These are phyloP conservation scores for Debaryomyces fabryi DNA, from an alignment of 1,139 yeast genomes.

Conservation along the genomic window DNA sequence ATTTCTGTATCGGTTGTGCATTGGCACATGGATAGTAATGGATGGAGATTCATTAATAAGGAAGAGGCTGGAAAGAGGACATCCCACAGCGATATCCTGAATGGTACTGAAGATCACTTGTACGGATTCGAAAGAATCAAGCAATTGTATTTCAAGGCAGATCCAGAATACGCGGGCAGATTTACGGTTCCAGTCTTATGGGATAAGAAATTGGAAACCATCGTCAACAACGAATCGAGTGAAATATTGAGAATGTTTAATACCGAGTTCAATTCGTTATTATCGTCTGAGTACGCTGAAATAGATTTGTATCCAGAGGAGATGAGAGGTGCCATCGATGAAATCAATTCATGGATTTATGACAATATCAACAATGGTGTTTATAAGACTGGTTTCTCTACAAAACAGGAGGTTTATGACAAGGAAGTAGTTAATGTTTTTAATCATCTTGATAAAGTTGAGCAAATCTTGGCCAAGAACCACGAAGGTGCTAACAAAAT, in stretches of 20 bases:
- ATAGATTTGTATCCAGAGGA: conserved; percentile 67
- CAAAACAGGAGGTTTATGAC: conserved; percentile 81
- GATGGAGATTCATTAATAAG: conserved; percentile 73
- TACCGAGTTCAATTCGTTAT: conserved; percentile 61
- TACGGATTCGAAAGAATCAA: conserved; percentile 62
- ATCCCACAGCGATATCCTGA: conserved; percentile 41
- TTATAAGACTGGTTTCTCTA: conserved; percentile 90
- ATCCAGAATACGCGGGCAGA: conserved; percentile 76
- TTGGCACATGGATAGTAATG: conserved; percentile 82
- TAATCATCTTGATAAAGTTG: conserved; percentile 73
- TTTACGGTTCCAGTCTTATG: conserved; percentile 92
- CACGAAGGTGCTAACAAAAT: conserved; percentile 35
- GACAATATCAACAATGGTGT: conserved; percentile 91
- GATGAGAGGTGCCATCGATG: conserved; percentile 64
- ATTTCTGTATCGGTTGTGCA: conserved; percentile 79
- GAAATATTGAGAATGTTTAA: conserved; percentile 87
- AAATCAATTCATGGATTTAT: conserved; percentile 81
- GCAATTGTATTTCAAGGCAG: conserved; percentile 73
- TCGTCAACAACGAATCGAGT: conserved; percentile 88
- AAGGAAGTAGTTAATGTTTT: conserved; percentile 68
- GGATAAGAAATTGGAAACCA: conserved; percentile 80
- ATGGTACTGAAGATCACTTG: conserved; percentile 68
- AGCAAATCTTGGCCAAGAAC: conserved; percentile 55
- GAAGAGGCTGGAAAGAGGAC: conserved; percentile 26
- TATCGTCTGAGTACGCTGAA: conserved; percentile 50